phyloP scores from a whole-genome alignment of 2,329 filamentous ascomycete genomes.

The Phoma sp. region DNA sequence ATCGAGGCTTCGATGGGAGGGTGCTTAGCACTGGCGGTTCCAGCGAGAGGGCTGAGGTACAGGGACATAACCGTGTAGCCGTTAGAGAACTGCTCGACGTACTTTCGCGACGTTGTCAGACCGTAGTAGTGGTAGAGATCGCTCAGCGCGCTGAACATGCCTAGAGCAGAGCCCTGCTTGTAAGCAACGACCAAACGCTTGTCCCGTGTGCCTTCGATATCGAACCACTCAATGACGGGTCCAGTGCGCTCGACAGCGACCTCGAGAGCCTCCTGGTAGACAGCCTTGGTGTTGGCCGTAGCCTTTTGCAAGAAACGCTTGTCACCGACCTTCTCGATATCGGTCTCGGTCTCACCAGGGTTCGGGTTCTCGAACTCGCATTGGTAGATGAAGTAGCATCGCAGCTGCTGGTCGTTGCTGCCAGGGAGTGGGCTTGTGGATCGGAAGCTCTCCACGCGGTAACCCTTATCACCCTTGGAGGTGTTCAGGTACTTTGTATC shows the following conservation, averaged over 20 bases:
- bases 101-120: constrained; percentile 93
- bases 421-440: constrained; percentile 81
- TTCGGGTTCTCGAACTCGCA: constrained; percentile 84
- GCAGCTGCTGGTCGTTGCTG: constrained; percentile 78
- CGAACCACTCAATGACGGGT: constrained; percentile 96
- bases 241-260: constrained; percentile 83
- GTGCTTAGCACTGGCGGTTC: constrained; percentile 54
- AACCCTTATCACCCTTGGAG: constrained; percentile 71
- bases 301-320: constrained; percentile 95
- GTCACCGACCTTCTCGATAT: constrained; percentile 90
- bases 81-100: constrained; percentile 97
- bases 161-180: constrained; percentile 87
- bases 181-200: constrained; percentile 95
- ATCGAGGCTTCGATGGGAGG: constrained; percentile 93
- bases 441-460: constrained; percentile 96
- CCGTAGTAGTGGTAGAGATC: constrained; percentile 99
- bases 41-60: constrained; percentile 78
- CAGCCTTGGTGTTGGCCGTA: constrained; percentile 90
- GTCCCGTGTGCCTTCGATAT: constrained; percentile 88
- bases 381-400: constrained; percentile 99
- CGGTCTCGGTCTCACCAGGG: constrained; percentile 77
- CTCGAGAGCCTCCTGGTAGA: constrained; percentile 93
- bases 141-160: constrained; percentile 92
- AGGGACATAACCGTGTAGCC: constrained; percentile 97
- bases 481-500: constrained; percentile 95